These are phyloP conservation scores for Epithele typhae DNA, from an alignment of 768 basidiomycete genomes.

Conservation along the genomic window DNA sequence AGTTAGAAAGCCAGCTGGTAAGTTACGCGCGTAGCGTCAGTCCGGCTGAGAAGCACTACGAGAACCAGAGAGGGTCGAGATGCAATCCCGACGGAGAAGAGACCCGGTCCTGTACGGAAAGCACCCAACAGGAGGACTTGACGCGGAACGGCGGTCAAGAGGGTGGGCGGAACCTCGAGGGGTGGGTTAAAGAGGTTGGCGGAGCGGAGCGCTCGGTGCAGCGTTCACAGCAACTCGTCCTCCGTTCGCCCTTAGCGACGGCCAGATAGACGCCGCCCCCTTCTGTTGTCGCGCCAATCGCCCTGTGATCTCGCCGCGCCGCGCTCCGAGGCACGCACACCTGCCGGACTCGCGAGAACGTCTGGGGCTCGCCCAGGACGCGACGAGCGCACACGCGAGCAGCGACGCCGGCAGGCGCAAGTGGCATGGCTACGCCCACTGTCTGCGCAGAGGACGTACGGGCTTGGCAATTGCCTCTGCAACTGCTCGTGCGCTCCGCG, in stretches of 20 bases:
- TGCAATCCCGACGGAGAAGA: constrained; percentile 18
- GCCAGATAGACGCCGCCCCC: too few relatives aligned
- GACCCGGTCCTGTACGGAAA: constrained; percentile 16
- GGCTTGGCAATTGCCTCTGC: too few relatives aligned
- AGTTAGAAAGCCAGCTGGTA: constrained; percentile 18
- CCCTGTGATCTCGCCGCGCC: constrained; percentile 6
- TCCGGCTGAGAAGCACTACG: constrained; percentile 22
- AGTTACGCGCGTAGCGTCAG: constrained; percentile 21
- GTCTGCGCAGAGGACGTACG: too few relatives aligned
- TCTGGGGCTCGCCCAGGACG: too few relatives aligned
- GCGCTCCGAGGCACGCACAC: too few relatives aligned
- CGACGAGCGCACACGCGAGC: too few relatives aligned
- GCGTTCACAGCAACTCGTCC: too few relatives aligned
- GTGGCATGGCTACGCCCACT: too few relatives aligned
- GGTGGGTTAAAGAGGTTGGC: constrained; percentile 10
- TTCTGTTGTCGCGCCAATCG: constrained; percentile 10
- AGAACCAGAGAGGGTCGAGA: constrained; percentile 18
- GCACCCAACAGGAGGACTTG: constrained; percentile 16
- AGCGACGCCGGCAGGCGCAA: too few relatives aligned
- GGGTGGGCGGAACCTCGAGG: constrained; percentile 2
- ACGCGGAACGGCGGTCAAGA: constrained; percentile 15
- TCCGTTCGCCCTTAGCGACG: constrained; percentile 14
- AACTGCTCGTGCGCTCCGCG: too few relatives aligned
- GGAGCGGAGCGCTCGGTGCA: background rate
- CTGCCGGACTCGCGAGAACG: too few relatives aligned